phyloP scores from a whole-genome alignment of 139 green algal species.

The Chlorella sorokiniana region DNA sequence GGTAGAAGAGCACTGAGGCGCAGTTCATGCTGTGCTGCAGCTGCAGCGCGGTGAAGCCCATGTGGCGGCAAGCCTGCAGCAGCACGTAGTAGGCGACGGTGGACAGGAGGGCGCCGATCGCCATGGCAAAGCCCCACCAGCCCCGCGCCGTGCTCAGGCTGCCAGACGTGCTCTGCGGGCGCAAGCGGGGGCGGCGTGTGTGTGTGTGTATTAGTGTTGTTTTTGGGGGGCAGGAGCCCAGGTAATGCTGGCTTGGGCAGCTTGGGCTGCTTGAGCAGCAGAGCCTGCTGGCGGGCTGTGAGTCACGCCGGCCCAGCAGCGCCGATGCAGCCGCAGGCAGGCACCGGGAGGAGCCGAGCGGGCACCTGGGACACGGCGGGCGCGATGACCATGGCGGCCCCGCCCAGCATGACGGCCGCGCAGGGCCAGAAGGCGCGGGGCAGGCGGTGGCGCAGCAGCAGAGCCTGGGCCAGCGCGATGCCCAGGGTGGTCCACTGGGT shows the following conservation, averaged over 20 bases:
- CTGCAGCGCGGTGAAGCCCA: background rate
- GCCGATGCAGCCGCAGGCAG: too few species aligned
- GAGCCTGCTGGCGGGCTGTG: too few species aligned
- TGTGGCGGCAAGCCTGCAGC: background rate
- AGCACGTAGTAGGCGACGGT: slow-evolving; percentile 11
- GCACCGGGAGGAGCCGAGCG: too few species aligned
- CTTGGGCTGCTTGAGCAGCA: background rate
- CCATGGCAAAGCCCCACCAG: slow-evolving; percentile 23
- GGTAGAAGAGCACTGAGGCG: background rate
- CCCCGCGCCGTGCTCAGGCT: slow-evolving; percentile 20
- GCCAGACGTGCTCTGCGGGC: slow-evolving; percentile 14
- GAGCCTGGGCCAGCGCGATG: slow-evolving; percentile 13
- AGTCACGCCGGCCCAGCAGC: too few species aligned
- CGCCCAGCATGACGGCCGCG: slow-evolving; percentile 18
- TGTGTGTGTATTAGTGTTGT: background rate
- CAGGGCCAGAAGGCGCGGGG: slow-evolving; percentile 26
- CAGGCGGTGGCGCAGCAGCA: slow-evolving; percentile 28
- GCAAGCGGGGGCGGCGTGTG: background rate
- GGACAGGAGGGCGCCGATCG: background rate
- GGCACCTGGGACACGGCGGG: slow-evolving; percentile 4
- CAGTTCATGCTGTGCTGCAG: slow-evolving; percentile 30
- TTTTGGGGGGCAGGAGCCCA: too few species aligned
- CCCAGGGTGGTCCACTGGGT: slow-evolving; percentile 28
- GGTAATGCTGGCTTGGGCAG: too few species aligned
- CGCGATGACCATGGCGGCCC: slow-evolving; percentile 21